Conservation (phyloP, 2,329 filamentous ascomycete species). For the Didymella glomerata region DNA sequence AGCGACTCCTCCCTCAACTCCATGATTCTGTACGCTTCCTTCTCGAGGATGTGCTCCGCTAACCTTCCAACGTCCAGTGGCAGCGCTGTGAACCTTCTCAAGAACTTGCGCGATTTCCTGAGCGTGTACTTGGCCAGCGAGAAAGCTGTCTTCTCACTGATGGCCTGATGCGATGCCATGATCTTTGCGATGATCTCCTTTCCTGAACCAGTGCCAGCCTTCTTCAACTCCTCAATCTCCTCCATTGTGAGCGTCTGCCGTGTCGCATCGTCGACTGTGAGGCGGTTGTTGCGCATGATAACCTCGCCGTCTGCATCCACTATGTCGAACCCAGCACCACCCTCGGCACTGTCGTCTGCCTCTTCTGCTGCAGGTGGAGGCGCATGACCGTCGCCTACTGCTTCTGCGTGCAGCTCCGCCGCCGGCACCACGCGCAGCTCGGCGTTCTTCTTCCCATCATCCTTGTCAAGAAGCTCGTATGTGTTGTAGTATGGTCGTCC, state of each 20-base stretch:
- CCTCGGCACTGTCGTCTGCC: slow-evolving; percentile 45
- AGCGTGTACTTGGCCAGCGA: slow-evolving; percentile 96
- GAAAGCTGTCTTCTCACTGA: slow-evolving; percentile 94
- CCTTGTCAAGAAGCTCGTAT: slow-evolving; percentile 83
- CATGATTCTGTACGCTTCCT: slow-evolving; percentile 80
- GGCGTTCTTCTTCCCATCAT: slow-evolving; percentile 68
- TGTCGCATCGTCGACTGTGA: slow-evolving; percentile 68
- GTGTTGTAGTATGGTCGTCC: slow-evolving; percentile 92
- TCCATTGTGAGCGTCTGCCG: slow-evolving; percentile 78
- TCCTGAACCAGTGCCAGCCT: slow-evolving; percentile 77
- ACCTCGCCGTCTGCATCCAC: slow-evolving; percentile 59
- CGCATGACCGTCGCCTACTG: slow-evolving; percentile 64
- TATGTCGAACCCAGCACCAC: slow-evolving; percentile 55
- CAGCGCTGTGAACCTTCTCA: slow-evolving; percentile 84
- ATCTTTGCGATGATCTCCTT: slow-evolving; percentile 93
- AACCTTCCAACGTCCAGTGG: slow-evolving; percentile 82
- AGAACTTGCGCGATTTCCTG: slow-evolving; percentile 91
- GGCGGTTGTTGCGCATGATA: slow-evolving; percentile 68
- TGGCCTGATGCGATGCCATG: slow-evolving; percentile 83
- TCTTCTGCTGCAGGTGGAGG: slow-evolving; percentile 52
- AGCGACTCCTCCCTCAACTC: slow-evolving; percentile 87
- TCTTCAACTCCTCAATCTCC: slow-evolving; percentile 76
- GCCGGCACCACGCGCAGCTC: slow-evolving; percentile 80
- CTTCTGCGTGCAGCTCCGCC: slow-evolving; percentile 82
- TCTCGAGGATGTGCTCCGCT: slow-evolving; percentile 80